Evolutionary conservation across 2,329 filamentous ascomycete genomes (phyloP), one percentile per base, ranked within the genome.

Genomic region (Arthrobotrys pseudoclavata): DNA sequence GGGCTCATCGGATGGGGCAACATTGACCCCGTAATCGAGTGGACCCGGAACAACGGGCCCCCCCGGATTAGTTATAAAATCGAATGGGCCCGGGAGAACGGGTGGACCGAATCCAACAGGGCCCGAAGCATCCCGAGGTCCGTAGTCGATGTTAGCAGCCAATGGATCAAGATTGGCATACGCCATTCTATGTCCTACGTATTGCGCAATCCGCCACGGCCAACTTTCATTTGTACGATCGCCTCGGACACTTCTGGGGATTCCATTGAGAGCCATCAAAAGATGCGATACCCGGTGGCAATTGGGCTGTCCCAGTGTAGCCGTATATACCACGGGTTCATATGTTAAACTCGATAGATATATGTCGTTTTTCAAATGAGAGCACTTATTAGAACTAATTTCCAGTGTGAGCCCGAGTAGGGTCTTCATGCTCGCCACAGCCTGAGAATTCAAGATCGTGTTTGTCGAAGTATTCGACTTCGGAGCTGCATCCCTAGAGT

Each of bases 311-410:
- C 50, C 50, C 18, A 53, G 50, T 3, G 15, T n/a, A 4, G 50
- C 50, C 7, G 50, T 53, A 26, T 22, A 48, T 24, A 48, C n/a
- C n/a, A n/a, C n/a, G n/a, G n/a, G n/a, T n/a, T n/a, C n/a, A n/a
- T n/a, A n/a, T n/a, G n/a, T n/a, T n/a, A n/a, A n/a, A n/a, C n/a
- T n/a, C n/a, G n/a, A n/a, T n/a, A n/a, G n/a, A n/a, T n/a, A n/a
- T n/a, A n/a, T n/a, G n/a, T n/a, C n/a, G n/a, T n/a, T n/a, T n/a
- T n/a, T n/a, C 2, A 40, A 40, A 1, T 26, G 1, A 24, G 34
- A 48, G n/a, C 3, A 42, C 69, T 61, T 74, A 74, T 61, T n/a
- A 67, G 26, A 60, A 74, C 60, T 42, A 74, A 34, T 29, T 15
- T 0, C 69, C 69, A 13, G 69, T 67, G 20, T 52, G 26, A 10